Base-by-base conservation (phyloP, 1,139 yeast genomes). In the Suhomyces maxii region DNA sequence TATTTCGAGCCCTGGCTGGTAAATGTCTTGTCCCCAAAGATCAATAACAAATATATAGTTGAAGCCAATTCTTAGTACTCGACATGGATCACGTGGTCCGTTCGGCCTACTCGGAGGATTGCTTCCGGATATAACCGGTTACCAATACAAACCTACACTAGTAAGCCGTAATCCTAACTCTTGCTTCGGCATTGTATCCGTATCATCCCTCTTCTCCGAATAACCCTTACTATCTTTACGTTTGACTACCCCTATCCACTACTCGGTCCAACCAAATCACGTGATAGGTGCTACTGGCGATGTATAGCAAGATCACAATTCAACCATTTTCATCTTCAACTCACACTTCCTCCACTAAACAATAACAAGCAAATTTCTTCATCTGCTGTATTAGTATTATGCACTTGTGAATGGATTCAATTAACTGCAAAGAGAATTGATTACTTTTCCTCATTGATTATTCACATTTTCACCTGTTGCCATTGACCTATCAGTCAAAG, bases 251-350 rank as follows among this genome's bases (percentile, higher is more conserved):
- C n/a, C n/a, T 9, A 28, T 11, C 31, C 31, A 9, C 31, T 28
- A 28, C 31, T 28, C n/a, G 9, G 4, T 18, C 6, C 23, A 18
- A 18, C 6, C 23, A 18, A 18, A 9, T 41, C 45, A 42, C 45
- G 45, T 42, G 45, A 42, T 11, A 13, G 1, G n/a, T n/a, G 30
- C 30, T 25, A 14, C n/a, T 18, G 41, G 45, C 26, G 40, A 41
- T 26, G 38, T 30, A 38, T 36, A 43, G 46, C 46, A 43, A 43
- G 46, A 43, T 39, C 46, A 43, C 30, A 13, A 23, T 38, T 25
- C 10, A 23, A 10, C 18, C 30, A 28, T 6, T 28, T 28, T 28
- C 31, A 28, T 11, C 31, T 28, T 28, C 31, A 9, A 28, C 31
- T 28, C 31, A 9, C 31, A 28, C 31, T 28, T 11, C 31, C 31